Conservation (phyloP, 2,329 filamentous ascomycete species). For the Tolypocladium ovalisporum region DNA sequence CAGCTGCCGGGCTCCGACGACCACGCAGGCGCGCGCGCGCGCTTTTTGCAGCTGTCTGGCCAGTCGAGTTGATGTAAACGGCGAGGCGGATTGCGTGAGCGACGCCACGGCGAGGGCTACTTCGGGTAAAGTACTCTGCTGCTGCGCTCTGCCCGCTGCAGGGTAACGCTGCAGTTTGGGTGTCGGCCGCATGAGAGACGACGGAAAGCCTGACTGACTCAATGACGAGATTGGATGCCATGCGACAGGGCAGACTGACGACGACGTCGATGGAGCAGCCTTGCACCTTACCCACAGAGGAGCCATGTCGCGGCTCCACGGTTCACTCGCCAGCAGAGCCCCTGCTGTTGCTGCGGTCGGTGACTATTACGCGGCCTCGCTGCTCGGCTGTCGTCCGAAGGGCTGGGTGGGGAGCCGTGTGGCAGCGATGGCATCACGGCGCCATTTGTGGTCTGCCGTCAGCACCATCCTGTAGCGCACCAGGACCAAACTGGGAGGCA, state of each 20-base stretch:
- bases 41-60: background rate
- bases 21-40: background rate
- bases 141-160: background rate
- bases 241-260: background rate
- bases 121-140: background rate
- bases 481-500: background rate
- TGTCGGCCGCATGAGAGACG: background rate
- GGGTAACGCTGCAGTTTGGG: background rate
- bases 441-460: background rate
- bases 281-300: background rate
- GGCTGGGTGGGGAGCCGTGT: background rate
- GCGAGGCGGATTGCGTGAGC: background rate
- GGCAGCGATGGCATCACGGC: background rate
- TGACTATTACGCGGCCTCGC: background rate
- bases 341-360: background rate
- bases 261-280: background rate
- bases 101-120: background rate
- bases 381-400: background rate
- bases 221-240: background rate
- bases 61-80: background rate
- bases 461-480: background rate
- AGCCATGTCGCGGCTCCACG: background rate
- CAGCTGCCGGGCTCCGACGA: background rate
- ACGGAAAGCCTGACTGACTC: background rate
- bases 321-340: too few species aligned